These are phyloP conservation scores for Oidium heveae DNA, from an alignment of 2,329 filamentous ascomycete genomes.

Conservation along the genomic window DNA sequence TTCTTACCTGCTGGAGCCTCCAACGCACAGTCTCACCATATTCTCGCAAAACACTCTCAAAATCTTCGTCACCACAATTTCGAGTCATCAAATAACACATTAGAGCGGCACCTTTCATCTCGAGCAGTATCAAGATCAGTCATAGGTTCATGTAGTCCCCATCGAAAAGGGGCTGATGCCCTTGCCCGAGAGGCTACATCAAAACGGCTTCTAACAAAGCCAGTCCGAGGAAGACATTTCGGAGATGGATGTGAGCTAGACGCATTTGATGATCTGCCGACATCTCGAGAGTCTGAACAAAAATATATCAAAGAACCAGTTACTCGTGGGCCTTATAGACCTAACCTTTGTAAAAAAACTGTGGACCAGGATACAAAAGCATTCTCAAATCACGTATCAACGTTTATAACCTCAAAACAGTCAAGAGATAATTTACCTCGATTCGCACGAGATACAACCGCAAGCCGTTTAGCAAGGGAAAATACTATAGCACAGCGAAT, in stretches of 20 bases:
- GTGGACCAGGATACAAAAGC: conserved; percentile 30
- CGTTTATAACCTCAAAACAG: conserved; percentile 26
- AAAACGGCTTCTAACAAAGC: conserved; percentile 51
- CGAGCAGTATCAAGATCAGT: conserved; percentile 30
- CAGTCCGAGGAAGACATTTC: conserved; percentile 45
- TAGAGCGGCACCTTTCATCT: conserved; percentile 31
- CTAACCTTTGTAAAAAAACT: conserved; percentile 27
- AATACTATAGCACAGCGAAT: conserved; percentile 33
- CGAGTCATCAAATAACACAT: conserved; percentile 35
- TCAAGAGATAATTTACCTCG: conserved; percentile 27
- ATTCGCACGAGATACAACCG: conserved; percentile 39
- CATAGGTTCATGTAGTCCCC: conserved; percentile 31
- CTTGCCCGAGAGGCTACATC: conserved; percentile 21
- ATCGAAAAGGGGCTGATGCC: conserved; percentile 19
- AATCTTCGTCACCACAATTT: conserved; percentile 62
- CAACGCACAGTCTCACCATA: conserved; percentile 52
- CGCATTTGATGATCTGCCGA: conserved; percentile 82
- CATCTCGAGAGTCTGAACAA: conserved; percentile 57
- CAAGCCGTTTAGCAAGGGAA: conserved; percentile 39
- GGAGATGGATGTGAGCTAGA: conserved; percentile 86
- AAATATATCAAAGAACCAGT: conserved; percentile 61
- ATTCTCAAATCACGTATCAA: conserved; percentile 17
- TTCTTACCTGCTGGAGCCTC: conserved; percentile 60
- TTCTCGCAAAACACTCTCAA: conserved; percentile 43
- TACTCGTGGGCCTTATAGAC: conserved; percentile 40